phyloP scores from a whole-genome alignment of 805 yeast species.

The Cyberlindnera suaveolens region DNA sequence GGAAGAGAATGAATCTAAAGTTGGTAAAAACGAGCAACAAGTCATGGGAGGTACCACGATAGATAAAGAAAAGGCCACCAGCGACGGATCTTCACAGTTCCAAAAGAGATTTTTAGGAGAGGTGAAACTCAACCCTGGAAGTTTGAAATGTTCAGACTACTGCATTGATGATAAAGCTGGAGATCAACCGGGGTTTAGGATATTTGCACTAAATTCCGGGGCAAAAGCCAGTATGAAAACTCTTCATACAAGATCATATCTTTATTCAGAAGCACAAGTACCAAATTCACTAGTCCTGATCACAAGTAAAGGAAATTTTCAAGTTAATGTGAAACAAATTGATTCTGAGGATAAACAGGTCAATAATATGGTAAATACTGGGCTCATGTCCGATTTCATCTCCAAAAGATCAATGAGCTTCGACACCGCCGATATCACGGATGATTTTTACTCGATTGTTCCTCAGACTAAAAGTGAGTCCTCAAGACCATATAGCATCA shows the following conservation, averaged over 20 bases:
- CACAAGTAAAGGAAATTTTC: conserved; percentile 9
- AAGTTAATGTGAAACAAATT: conserved; percentile 4
- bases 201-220: conserved; percentile 30
- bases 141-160: conserved; percentile 6
- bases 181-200: conserved; percentile 32
- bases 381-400: conserved; percentile 7
- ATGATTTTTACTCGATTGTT: background rate
- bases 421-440: conserved; percentile 1
- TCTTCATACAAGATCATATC: conserved; percentile 32
- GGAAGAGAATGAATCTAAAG: background rate
- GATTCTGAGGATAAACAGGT: conserved; percentile 5
- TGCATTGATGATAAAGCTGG: conserved; percentile 13
- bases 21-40: too few species aligned
- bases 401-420: conserved; percentile 1
- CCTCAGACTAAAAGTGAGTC: background rate
- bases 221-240: conserved; percentile 24
- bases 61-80: background rate
- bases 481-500: conserved; percentile 2
- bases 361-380: conserved; percentile 12
- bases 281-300: conserved; percentile 15
- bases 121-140: background rate
- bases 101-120: background rate
- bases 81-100: background rate
- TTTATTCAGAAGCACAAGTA: conserved; percentile 29
- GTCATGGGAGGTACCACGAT: too few species aligned